Conservation (phyloP, 2,329 filamentous ascomycete genomes). For the Emericellopsis atlantica region DNA sequence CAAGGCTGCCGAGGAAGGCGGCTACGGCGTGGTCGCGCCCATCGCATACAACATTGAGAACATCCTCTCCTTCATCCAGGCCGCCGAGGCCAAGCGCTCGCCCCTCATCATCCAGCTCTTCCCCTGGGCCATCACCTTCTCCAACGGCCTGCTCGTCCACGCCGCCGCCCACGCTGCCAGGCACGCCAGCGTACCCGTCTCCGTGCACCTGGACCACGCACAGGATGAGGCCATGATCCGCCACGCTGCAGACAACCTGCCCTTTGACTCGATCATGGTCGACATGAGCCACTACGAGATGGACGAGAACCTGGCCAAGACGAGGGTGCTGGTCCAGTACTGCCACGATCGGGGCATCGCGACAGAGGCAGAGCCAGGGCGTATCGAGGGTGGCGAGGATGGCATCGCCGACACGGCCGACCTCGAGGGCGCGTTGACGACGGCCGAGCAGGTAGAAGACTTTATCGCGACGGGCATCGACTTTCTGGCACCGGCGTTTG, state of each 20-base stretch:
- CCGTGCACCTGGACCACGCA: constrained; percentile 54
- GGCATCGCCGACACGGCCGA: constrained; percentile 49
- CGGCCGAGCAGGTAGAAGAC: constrained; percentile 53
- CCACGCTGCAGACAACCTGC: constrained; percentile 36
- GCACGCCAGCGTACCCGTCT: constrained; percentile 42
- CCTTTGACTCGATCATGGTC: constrained; percentile 63
- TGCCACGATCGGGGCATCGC: constrained; percentile 4
- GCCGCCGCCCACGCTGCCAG: constrained; percentile 39
- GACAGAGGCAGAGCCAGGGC: constrained; percentile 24
- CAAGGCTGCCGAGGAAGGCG: constrained; percentile 4
- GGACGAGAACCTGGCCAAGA: constrained; percentile 48
- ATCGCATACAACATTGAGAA: constrained; percentile 35
- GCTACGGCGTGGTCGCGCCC: constrained; percentile 3
- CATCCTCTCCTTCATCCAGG: constrained; percentile 52
- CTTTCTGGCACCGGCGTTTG: constrained; percentile 61
- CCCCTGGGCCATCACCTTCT: constrained; percentile 56
- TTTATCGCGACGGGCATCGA: constrained; percentile 61
- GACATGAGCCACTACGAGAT: constrained; percentile 65
- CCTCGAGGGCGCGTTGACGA: constrained; percentile 41
- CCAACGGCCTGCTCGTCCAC: constrained; percentile 39
- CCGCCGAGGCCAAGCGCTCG: constrained; percentile 53
- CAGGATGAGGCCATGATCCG: constrained; percentile 46
- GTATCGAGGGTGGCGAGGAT: constrained; percentile 55
- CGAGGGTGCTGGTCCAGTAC: constrained; percentile 6
- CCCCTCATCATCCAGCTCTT: constrained; percentile 60